Percentiles rank a stretch among this genome's conserved stretches.
Evolutionary conservation across 805 yeast species (phyloP).

Genomic region (Ogataea minuta): DNA sequence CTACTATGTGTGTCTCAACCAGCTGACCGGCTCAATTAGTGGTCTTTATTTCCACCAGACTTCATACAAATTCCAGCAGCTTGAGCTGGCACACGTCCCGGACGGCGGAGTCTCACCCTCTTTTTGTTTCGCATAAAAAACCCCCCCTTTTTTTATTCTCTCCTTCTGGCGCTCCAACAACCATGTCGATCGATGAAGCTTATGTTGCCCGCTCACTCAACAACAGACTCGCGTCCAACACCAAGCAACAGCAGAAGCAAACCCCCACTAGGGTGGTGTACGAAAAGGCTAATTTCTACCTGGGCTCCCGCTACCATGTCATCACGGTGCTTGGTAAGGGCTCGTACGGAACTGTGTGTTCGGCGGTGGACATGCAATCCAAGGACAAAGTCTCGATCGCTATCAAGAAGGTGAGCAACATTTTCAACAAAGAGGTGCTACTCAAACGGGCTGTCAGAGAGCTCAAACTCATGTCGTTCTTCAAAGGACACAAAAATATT

Average conservation of each 20-base stretch:
- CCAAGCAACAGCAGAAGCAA: slow-evolving; percentile 16
- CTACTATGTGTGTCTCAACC: slow-evolving; percentile 82
- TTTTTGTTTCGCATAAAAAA: slow-evolving; percentile 25
- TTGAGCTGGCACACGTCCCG: slow-evolving; percentile 58
- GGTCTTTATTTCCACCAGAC: slow-evolving; percentile 82
- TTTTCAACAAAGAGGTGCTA: slow-evolving; percentile 64
- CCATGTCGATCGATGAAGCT: slow-evolving; percentile 16
- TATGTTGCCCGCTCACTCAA: slow-evolving; percentile 16
- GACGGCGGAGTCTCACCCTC: slow-evolving; percentile 43
- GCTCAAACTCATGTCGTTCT: slow-evolving; percentile 72
- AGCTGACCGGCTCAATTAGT: slow-evolving; percentile 65
- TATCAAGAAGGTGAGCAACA: slow-evolving; percentile 74
- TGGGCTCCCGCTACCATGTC: slow-evolving; percentile 60
- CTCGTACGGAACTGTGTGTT: slow-evolving; percentile 82
- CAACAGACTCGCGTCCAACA: slow-evolving; percentile 11
- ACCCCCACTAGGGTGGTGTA: slow-evolving; percentile 33
- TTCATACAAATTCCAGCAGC: slow-evolving; percentile 78
- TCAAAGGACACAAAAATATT: slow-evolving; percentile 84
- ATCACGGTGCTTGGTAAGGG: slow-evolving; percentile 71
- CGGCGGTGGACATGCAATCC: slow-evolving; percentile 56
- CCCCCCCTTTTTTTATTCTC: slow-evolving; percentile 8
- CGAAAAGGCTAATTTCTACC: slow-evolving; percentile 57
- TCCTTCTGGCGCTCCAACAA: slow-evolving; percentile 15
- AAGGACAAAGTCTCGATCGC: slow-evolving; percentile 50
- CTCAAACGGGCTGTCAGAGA: slow-evolving; percentile 82